phyloP scores from a whole-genome alignment of 2,329 filamentous ascomycete species.

The Didymella exigua region DNA sequence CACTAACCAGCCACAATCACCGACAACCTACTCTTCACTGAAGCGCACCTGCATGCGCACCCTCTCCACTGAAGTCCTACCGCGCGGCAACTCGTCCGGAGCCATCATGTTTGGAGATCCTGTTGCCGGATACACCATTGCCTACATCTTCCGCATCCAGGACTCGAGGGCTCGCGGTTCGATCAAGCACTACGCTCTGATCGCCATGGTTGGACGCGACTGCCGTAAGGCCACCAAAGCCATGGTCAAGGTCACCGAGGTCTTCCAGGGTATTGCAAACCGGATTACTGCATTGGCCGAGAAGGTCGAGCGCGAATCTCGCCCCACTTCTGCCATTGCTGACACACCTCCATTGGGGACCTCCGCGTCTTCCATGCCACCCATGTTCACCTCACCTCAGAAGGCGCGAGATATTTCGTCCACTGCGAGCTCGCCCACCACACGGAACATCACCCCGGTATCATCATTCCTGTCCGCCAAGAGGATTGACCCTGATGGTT shows the following conservation, averaged over 20 bases:
- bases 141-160: conserved; percentile 64
- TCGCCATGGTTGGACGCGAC: conserved; percentile 62
- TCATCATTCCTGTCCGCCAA: conserved; percentile 65
- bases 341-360: conserved; percentile 40
- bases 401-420: conserved; percentile 39
- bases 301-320: conserved; percentile 45
- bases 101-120: conserved; percentile 65
- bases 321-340: conserved; percentile 39
- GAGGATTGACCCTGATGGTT: conserved; percentile 61
- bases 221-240: conserved; percentile 56
- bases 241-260: conserved; percentile 49
- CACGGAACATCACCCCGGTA: conserved; percentile 59
- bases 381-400: conserved; percentile 36
- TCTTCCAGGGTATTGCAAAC: conserved; percentile 61
- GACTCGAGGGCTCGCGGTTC: conserved; percentile 64
- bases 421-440: conserved; percentile 37
- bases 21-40: conserved; percentile 60
- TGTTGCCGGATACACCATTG: conserved; percentile 62
- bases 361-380: conserved; percentile 36
- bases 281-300: conserved; percentile 55
- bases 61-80: conserved; percentile 62
- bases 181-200: conserved; percentile 62
- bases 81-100: conserved; percentile 61
- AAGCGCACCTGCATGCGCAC: conserved; percentile 64
- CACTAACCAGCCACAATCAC: conserved; percentile 61